Evolutionary conservation across 176 grass and related monocot genomes (phyloP).

Genomic region (Saccharum spontaneum): DNA sequence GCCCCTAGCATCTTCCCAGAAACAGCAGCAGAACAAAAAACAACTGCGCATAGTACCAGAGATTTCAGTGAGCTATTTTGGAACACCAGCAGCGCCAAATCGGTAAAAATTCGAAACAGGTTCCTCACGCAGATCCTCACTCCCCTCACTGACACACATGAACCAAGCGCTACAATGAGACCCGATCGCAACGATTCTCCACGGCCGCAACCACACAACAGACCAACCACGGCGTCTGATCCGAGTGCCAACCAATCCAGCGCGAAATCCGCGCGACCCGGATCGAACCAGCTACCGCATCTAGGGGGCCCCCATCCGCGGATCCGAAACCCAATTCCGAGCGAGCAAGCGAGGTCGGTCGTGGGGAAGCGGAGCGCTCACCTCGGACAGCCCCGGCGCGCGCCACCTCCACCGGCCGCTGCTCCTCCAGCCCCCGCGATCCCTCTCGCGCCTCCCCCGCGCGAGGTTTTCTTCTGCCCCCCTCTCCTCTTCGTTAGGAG

Average conservation of each 20-base stretch:
- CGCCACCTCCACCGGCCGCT: constrained; percentile 25
- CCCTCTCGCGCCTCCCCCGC: background rate
- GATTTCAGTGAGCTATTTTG: background rate
- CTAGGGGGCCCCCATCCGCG: background rate
- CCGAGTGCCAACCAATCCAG: background rate
- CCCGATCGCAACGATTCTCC: background rate
- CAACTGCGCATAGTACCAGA: background rate
- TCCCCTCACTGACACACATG: background rate
- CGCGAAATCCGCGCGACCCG: background rate
- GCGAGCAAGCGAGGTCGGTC: background rate
- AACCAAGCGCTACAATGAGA: constrained; percentile 8
- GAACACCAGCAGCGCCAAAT: background rate
- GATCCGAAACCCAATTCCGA: constrained; percentile 21
- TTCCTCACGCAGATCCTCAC: constrained; percentile 20
- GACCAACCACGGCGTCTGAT: background rate
- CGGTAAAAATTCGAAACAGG: background rate
- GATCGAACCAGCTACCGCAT: constrained; percentile 12
- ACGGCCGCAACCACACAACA: background rate
- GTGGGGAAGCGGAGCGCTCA: constrained; percentile 13
- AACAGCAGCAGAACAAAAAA: background rate
- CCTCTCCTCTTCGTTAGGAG: constrained; percentile 7
- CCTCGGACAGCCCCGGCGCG: constrained; percentile 5
- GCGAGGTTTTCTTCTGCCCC: constrained; percentile 12
- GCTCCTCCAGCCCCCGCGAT: constrained; percentile 13
- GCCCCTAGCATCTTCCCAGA: background rate